These are phyloP conservation scores for Paramecium pentaurelia DNA, from an alignment of 73 alveolate genomes.

Conservation along the genomic window DNA sequence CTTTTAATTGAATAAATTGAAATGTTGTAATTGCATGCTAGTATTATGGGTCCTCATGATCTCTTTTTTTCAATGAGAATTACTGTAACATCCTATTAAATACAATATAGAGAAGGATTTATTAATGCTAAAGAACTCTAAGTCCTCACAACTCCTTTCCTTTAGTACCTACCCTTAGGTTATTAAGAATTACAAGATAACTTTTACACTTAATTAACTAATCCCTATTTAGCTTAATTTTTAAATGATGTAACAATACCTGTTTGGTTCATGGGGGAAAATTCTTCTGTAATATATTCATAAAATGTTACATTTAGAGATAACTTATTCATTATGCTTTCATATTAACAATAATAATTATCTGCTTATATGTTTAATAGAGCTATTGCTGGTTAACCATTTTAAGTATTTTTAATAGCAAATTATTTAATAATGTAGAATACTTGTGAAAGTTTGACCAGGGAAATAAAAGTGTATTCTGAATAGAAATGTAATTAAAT, in stretches of 20 bases:
- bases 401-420: neutral
- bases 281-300: neutral
- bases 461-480: neutral
- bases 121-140: neutral
- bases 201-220: neutral
- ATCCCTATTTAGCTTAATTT: neutral
- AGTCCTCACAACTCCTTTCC: neutral
- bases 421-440: neutral
- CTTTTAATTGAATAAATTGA: neutral
- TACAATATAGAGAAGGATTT: neutral
- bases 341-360: neutral
- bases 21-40: neutral
- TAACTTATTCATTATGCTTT: neutral
- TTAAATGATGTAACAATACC: neutral
- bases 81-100: neutral
- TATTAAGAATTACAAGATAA: neutral
- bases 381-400: neutral
- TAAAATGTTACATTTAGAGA: neutral
- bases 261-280: neutral
- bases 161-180: neutral
- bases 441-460: neutral
- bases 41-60: slow-evolving; percentile 44
- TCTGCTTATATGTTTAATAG: neutral
- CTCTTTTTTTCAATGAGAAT: slow-evolving; percentile 1
- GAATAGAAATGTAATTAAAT: neutral